Base-by-base conservation (phyloP, 331 rosid genomes). In the Stylosanthes scabra region DNA sequence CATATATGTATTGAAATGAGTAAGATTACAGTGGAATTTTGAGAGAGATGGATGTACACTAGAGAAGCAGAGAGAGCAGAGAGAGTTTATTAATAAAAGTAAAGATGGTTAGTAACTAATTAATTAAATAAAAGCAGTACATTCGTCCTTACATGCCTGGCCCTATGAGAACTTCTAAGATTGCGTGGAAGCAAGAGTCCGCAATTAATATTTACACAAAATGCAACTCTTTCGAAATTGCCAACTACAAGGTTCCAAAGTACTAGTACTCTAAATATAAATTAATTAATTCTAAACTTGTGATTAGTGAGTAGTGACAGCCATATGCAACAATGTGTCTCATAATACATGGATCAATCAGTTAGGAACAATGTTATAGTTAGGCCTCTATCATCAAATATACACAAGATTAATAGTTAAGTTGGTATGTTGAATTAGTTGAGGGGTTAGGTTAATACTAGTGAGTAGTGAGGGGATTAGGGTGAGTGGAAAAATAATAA, bases 271-370 rank as follows among this genome's bases (percentile, higher is more conserved):
- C 20, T 41, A 50, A 74, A 12, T 25, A 39, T 46, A 71, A 15
- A 29, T 28, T 46, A 75, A 76, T 75, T 74, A 54, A 64, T 54
- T 70, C 39, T 44, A 75, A 69, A 63, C 77, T 45, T 54, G 3
- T 16, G 27, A 70, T 76, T 59, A 75, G 77, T 52, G 27, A 70
- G 76, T 59, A 75, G 76, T 51, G 82, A 66, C 74, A 59, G 9
- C 55, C 71, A 76, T 59, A 50, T 70, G 55, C 57, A 57, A 57
- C 47, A 11, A 15, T 67, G 61, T 73, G 39, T 47, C 63, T 14
- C 66, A 70, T 63, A 56, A 46, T 10, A 55, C 42, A 66, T n/a
- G 60, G 52, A 63, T 60, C 59, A 56, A 52, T 49, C 49, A 67
- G 42, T 15, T 66, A 68, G 25, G 46, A 62, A 71, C 67, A 63